These are phyloP conservation scores for Phytopythium sindhum DNA, from an alignment of 352 stramenopile genomes.

Conservation along the genomic window DNA sequence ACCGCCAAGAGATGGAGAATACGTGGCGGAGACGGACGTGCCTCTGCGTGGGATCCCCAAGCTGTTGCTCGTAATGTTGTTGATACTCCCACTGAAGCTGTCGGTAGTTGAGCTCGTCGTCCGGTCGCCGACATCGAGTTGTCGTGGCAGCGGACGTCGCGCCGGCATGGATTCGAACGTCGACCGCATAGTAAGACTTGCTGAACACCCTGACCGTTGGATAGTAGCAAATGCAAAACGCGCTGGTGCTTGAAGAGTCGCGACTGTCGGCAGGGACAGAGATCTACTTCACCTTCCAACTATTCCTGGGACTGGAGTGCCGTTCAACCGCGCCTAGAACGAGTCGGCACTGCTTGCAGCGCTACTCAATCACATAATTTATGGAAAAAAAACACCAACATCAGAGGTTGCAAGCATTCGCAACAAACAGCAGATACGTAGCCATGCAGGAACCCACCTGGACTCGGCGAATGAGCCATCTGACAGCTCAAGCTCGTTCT, in stretches of 20 bases:
- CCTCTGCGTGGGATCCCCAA: not conserved
- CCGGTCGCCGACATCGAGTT: conserved; percentile 48
- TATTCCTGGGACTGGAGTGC: not conserved
- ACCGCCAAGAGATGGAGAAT: not conserved
- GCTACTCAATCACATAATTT: conserved; percentile 13
- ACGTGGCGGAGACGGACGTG: not conserved
- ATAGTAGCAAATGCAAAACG: not conserved
- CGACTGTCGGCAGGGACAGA: not conserved
- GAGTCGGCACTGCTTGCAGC: conserved; percentile 54
- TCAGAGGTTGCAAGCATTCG: conserved; percentile 4
- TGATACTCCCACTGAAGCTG: not conserved
- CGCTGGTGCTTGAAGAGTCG: conserved; percentile 7
- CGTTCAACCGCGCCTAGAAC: conserved; percentile 26
- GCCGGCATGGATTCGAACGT: conserved; percentile 22
- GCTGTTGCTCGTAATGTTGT: not conserved
- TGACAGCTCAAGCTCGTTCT: conserved; percentile 57
- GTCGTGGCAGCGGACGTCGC: conserved; percentile 40
- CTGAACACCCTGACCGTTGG: not conserved
- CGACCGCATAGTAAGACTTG: conserved; percentile 10
- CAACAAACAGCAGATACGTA: conserved; percentile 2
- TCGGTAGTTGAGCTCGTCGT: not conserved
- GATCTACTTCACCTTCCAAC: not conserved
- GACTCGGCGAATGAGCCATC: conserved; percentile 64
- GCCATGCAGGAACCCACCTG: conserved; percentile 31
- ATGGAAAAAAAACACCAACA: conserved; percentile 2